Conservation (phyloP, 2,329 filamentous ascomycete species). For the Fusarium ambrosium region DNA sequence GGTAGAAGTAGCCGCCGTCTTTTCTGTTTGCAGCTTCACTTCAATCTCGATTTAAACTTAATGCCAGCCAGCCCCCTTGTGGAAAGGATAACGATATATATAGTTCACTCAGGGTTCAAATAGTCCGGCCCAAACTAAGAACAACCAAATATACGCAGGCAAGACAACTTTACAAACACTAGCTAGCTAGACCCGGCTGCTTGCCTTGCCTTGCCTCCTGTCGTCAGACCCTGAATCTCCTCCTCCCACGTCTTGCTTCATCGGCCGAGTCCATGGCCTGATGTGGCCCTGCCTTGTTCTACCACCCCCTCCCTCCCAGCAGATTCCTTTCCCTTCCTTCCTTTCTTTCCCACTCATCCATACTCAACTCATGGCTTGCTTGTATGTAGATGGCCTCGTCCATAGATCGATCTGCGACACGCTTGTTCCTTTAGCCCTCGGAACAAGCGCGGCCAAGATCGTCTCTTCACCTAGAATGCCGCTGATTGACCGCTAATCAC, state of each 20-base stretch:
- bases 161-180: neutral
- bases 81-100: neutral
- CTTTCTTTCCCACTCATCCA: neutral
- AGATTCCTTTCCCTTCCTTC: neutral
- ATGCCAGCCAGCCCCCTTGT: neutral
- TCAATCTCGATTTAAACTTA: neutral
- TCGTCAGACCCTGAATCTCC: conserved; percentile 17
- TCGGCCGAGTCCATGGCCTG: conserved; percentile 23
- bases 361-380: neutral
- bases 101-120: neutral
- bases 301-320: conserved; percentile 14
- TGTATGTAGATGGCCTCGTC: conserved; percentile 3
- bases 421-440: neutral
- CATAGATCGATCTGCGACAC: conserved; percentile 28
- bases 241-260: conserved; percentile 14
- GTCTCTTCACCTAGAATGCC: conserved; percentile 8
- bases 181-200: neutral
- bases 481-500: conserved; percentile 16
- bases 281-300: conserved; percentile 29
- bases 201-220: neutral
- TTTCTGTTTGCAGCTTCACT: neutral
- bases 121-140: neutral
- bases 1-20: neutral
- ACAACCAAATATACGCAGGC: neutral
- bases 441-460: conserved; percentile 7